Base-by-base conservation (phyloP, 2,329 filamentous ascomycete genomes). In the Calonectria ilicicola region DNA sequence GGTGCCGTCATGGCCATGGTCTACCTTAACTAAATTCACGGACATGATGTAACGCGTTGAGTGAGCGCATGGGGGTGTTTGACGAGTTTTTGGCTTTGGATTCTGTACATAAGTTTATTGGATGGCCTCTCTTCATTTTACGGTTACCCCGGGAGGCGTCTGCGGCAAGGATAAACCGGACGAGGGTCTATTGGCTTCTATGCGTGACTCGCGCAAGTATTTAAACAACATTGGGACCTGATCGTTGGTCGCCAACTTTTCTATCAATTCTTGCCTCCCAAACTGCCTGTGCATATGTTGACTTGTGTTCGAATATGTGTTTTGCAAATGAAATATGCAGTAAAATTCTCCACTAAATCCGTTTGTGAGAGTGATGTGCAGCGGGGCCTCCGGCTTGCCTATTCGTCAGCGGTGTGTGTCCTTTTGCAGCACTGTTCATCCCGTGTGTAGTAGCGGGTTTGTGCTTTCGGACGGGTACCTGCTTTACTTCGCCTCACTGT, bases 1-100 rank as follows among this genome's bases (percentile, higher is more conserved):
- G 83, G 80, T 74, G 83, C 79, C 67, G 76, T 81, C 68, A 80
- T 81, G 64, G 83, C 80, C 74, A 75, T 84, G 70, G 82, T 78
- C 69, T 82, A 80, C 77, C 73, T 85, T 47, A 79, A 79, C 75
- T 83, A 81, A 79, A 64, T 70, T 72, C 73, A 70, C 64, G 67
- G 72, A 64, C 67, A 79, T 74, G 64, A 77, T 72, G 68, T 71
- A 75, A 63, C 70, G 72, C 49, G 74, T 69, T 71, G 60, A 67
- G 66, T 65, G 70, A 67, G 73, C 64, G 46, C 67, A 74, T 62
- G 76, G 70, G 71, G 74, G 75, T 70, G 70, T 23, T 80, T 79
- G 72, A 78, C 71, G 77, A 78, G 73, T 71, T 72, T 77, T 64
- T 46, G 51, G 63, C 68, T 76, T 64, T 29, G 51, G 65, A 67